A percentile compares a stretch with the other conserved stretches of the same genome.
These are phyloP conservation scores for Pythium aquatile DNA, from an alignment of 352 stramenopile species.

Conservation along the genomic window DNA sequence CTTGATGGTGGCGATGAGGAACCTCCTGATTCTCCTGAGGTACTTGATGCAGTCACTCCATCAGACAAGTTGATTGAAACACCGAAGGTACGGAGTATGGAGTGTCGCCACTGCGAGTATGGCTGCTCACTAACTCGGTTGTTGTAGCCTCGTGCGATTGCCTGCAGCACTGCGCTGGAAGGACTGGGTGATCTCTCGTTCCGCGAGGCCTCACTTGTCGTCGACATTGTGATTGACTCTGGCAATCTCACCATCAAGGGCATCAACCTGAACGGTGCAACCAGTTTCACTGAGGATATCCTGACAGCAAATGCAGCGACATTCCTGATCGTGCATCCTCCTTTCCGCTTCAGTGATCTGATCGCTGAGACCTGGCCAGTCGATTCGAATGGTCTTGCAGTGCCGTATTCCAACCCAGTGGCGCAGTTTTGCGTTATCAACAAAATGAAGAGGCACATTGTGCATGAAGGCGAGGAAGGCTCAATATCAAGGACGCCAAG, in stretches of 20 bases:
- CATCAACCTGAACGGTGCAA: constrained; percentile 28
- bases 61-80: background rate
- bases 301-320: constrained; percentile 21
- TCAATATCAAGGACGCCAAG: constrained; percentile 1
- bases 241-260: constrained; percentile 54
- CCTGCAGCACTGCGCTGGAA: constrained; percentile 32
- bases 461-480: constrained; percentile 29
- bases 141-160: constrained; percentile 36
- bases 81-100: background rate
- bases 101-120: background rate
- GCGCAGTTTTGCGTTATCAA: constrained; percentile 42
- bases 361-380: constrained; percentile 30
- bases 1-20: constrained; percentile 8
- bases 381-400: constrained; percentile 15
- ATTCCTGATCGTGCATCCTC: constrained; percentile 49
- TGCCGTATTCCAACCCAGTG: constrained; percentile 39
- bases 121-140: background rate
- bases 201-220: constrained; percentile 42
- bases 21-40: background rate
- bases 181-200: constrained; percentile 21
- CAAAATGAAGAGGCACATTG: constrained; percentile 15
- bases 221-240: constrained; percentile 46
- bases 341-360: constrained; percentile 25
- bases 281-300: constrained; percentile 50
- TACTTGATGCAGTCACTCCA: background rate